Percentiles rank a stretch among this genome's conserved stretches.
Evolutionary conservation across 2,329 filamentous ascomycete genomes (phyloP).

Genomic region (Neofusicoccum laricinum): DNA sequence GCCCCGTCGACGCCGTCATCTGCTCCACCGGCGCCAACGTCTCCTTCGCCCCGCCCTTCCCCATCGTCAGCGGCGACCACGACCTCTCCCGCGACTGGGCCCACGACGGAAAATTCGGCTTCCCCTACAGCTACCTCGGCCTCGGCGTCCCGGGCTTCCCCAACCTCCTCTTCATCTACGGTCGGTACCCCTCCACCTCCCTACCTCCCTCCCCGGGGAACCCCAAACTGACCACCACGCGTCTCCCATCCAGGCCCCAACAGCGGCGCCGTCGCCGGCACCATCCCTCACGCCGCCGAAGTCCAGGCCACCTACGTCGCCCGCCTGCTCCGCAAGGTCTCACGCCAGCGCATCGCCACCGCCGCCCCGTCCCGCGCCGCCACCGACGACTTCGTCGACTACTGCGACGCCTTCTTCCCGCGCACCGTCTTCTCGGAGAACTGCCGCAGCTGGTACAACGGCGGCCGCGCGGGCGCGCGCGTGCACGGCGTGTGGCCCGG

Average conservation of each 20-base stretch:
- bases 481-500: conserved; percentile 71
- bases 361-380: conserved; percentile 58
- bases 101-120: conserved; percentile 52
- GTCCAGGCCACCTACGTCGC: conserved; percentile 64
- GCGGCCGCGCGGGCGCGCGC: conserved; percentile 49
- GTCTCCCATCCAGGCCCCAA: no score
- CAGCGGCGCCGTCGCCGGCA: conserved; percentile 59
- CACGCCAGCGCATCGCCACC: conserved; percentile 63
- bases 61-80: conserved; percentile 54
- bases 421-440: conserved; percentile 56
- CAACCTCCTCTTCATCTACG: conserved; percentile 64
- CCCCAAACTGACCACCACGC: no score
- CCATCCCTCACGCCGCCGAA: conserved; percentile 65
- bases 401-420: conserved; percentile 53
- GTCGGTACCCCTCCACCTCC: conserved; percentile 29
- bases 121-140: conserved; percentile 65
- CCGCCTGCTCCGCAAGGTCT: conserved; percentile 65
- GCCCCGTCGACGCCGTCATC: conserved; percentile 47
- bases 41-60: conserved; percentile 52
- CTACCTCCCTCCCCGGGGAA: conserved; percentile 14
- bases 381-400: conserved; percentile 62
- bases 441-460: conserved; percentile 72
- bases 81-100: conserved; percentile 56
- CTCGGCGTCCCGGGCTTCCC: conserved; percentile 63
- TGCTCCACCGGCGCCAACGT: conserved; percentile 66